Evolutionary conservation across 257 asterid genomes (phyloP).

Genomic region (Eucommia ulmoides): DNA sequence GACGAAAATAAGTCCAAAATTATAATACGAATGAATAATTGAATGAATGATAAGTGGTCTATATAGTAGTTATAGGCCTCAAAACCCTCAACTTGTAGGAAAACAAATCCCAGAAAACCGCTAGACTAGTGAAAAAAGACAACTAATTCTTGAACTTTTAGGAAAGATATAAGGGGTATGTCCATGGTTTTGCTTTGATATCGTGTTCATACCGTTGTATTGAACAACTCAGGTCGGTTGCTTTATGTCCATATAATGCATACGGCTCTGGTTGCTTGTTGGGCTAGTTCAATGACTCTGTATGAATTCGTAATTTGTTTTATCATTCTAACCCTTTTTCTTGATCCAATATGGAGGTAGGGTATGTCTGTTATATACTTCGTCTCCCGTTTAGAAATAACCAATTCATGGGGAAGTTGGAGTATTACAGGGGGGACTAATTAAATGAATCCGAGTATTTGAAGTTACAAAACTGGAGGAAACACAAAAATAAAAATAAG

Average conservation of each 20-base stretch:
- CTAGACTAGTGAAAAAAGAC: no score
- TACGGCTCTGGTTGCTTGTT: conserved; percentile 1
- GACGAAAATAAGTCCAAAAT: no score
- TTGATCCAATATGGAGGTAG: conserved; percentile 5
- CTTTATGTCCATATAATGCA: not conserved
- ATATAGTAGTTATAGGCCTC: no score
- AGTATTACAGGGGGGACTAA: no score
- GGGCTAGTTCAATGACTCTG: not conserved
- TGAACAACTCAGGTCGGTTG: not conserved
- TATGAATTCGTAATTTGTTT: not conserved
- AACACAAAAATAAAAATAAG: no score
- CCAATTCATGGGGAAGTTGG: not conserved
- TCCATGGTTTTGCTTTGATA: not conserved
- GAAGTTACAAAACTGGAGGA: no score
- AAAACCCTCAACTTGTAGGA: no score
- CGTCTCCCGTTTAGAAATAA: not conserved
- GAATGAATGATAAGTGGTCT: no score
- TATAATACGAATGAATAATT: no score
- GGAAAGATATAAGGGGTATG: not conserved
- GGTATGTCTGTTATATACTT: not conserved
- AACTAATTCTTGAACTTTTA: no score
- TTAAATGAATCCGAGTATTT: no score
- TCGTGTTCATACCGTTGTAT: conserved; percentile 1
- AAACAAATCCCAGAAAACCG: no score
- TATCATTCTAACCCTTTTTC: not conserved